Evolutionary conservation across 495 filamentous ascomycete genomes (phyloP), one percentile per base, ranked within the genome.

Genomic region (Aspergillus avenaceus): DNA sequence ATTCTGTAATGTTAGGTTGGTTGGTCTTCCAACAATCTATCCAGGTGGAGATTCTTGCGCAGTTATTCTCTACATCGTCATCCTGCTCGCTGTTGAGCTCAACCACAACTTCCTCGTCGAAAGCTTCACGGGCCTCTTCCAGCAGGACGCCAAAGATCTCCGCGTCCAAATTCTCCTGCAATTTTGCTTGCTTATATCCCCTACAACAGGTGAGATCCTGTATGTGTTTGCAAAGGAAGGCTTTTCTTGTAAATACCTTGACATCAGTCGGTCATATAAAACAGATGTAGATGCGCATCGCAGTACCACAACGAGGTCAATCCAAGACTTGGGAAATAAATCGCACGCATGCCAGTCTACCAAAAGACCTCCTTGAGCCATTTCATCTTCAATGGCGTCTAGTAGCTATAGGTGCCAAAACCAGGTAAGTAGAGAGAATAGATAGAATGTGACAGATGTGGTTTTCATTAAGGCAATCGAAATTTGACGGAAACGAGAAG

Each of bases 281-380:
- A 85, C 70, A 28, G 64, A 63, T 25, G 78, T 84, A 22, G 86
- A 84, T 45, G 90, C 83, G 45, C 85, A 89, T 12, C 95, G 78
- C 47, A 99, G 66, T 52, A 97, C 95, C 4, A 97, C 87, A 1
- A 97, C 92, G 2, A 99, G 81, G 62, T 99, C 95, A 58, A 97
- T 86, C 88, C 90, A 95, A 61, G 85, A 84, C 64, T 86, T 82
- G 19, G 95, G 92, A 64, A 99, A 97, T 25, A 97, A 71, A 61
- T 99, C 95, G 70, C 92, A 97, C 0, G 90, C 91, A 67, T 99
- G 93, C 93, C 92, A 99, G 69, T 99, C 95, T 55, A 99, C 88
- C 61, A 99, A 81, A 63, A 83, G 87, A 13, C 95, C 95, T 51
- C 95, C 95, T 22, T 79, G 65, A 53, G 84, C 79, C 45, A 88